Conservation (phyloP, 2,329 filamentous ascomycete species). For the Lecanicillium sp. region DNA sequence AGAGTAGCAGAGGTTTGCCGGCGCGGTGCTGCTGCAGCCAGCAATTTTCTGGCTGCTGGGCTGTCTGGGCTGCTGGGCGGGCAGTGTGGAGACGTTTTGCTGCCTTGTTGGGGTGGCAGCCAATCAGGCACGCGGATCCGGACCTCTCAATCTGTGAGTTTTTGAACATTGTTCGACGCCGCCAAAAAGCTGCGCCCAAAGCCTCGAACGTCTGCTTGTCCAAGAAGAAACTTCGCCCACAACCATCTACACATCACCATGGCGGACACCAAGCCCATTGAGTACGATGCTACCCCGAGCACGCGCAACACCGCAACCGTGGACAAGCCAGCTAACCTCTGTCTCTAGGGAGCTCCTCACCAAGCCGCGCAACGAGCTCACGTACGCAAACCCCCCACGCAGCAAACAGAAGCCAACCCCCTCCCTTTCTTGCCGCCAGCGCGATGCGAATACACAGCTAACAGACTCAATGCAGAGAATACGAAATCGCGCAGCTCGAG, state of each 20-base stretch:
- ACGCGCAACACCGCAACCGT: background rate
- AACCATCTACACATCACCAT: constrained; percentile 32
- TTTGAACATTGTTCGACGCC: constrained; percentile 7
- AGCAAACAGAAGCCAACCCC: background rate
- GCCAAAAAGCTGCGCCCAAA: constrained; percentile 7
- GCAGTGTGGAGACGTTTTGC: background rate
- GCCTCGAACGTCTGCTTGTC: background rate
- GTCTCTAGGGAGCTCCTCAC: constrained; percentile 69
- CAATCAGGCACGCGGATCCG: constrained; percentile 1
- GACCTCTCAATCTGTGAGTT: constrained; percentile 10
- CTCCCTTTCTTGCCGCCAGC: too few relatives aligned
- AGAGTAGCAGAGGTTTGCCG: constrained; percentile 18
- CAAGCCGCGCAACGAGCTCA: constrained; percentile 86
- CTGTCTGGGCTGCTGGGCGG: background rate
- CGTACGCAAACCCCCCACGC: constrained; percentile 52
- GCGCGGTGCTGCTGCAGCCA: too few relatives aligned
- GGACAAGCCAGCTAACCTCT: constrained; percentile 23
- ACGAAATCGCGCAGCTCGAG: constrained; percentile 71
- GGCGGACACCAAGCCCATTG: constrained; percentile 62
- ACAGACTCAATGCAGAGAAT: constrained; percentile 57
- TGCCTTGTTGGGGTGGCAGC: background rate
- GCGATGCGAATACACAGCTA: background rate
- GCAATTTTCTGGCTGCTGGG: background rate
- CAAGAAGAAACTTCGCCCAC: background rate
- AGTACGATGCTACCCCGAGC: constrained; percentile 42